Evolutionary conservation across 768 basidiomycete genomes (phyloP).

Genomic region (Leucocoprinus leucothites): DNA sequence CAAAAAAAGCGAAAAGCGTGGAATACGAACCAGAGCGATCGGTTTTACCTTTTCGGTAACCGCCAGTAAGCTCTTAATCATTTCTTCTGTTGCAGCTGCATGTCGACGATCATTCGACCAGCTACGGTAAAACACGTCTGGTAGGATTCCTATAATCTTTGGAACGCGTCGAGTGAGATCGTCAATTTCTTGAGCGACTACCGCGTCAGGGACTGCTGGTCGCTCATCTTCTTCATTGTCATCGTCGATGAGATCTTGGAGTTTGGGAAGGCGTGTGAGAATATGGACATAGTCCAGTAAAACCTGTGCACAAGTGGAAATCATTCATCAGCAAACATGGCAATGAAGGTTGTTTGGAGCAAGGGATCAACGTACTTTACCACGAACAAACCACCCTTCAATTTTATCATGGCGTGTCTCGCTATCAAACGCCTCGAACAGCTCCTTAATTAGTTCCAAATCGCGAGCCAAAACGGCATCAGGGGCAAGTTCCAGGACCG

Average conservation of each 20-base stretch:
- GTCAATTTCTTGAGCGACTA: constrained; percentile 53
- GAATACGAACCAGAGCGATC: constrained; percentile 52
- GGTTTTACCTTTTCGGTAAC: constrained; percentile 61
- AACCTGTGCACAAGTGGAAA: too few species aligned
- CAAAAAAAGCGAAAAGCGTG: not conserved
- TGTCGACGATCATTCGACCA: constrained; percentile 60
- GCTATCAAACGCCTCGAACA: constrained; percentile 62
- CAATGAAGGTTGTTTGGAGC: not conserved
- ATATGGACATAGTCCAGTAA: constrained; percentile 72
- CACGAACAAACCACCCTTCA: constrained; percentile 78
- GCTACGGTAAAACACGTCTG: constrained; percentile 54
- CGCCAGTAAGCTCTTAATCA: constrained; percentile 61
- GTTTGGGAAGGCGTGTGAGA: constrained; percentile 55
- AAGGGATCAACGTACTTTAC: constrained; percentile 55
- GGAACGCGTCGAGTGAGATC: constrained; percentile 58
- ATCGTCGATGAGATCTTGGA: constrained; percentile 39
- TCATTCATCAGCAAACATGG: too few species aligned
- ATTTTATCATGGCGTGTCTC: constrained; percentile 43
- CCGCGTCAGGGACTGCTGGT: constrained; percentile 37
- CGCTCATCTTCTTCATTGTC: constrained; percentile 27
- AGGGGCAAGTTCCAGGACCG: constrained; percentile 82
- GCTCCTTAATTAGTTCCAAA: constrained; percentile 54
- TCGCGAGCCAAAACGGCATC: constrained; percentile 79
- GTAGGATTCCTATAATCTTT: constrained; percentile 62
- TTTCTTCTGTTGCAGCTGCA: constrained; percentile 67